Evolutionary conservation across 2,329 filamentous ascomycete species (phyloP).

Genomic region (Colletotrichum magnum): DNA sequence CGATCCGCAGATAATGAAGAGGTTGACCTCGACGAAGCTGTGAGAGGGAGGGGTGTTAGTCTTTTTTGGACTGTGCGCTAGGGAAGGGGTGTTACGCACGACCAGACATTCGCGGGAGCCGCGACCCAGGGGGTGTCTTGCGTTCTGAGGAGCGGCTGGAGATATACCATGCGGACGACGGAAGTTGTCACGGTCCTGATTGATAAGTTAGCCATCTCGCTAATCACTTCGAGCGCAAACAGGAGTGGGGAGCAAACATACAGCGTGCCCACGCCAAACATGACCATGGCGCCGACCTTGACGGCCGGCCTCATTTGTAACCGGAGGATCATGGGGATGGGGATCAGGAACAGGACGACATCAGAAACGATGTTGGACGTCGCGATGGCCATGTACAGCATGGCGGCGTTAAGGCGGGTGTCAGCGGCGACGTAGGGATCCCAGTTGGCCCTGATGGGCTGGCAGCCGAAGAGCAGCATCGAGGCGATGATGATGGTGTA

Average conservation of each 20-base stretch:
- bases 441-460: constrained; percentile 42
- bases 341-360: constrained; percentile 59
- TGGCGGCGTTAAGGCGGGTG: constrained; percentile 58
- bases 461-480: constrained; percentile 43
- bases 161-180: constrained; percentile 40
- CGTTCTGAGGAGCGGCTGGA: constrained; percentile 39
- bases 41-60: neutral
- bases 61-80: too few relatives aligned
- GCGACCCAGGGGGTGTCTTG: constrained; percentile 37
- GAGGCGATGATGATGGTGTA: constrained; percentile 46
- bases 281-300: constrained; percentile 57
- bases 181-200: constrained; percentile 50
- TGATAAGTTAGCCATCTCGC: too few relatives aligned
- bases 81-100: constrained; percentile 3
- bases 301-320: constrained; percentile 61
- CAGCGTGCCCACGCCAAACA: constrained; percentile 59
- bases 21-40: constrained; percentile 49
- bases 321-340: constrained; percentile 58
- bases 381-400: constrained; percentile 64
- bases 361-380: constrained; percentile 63
- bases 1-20: constrained; percentile 48
- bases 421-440: constrained; percentile 42
- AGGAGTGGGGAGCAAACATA: constrained; percentile 3
- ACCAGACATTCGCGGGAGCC: constrained; percentile 42
- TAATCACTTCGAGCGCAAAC: neutral